Percentiles rank a stretch among this genome's conserved stretches.
phyloP scores from a whole-genome alignment of 768 basidiomycete species.

The Tulasnella sp. region DNA sequence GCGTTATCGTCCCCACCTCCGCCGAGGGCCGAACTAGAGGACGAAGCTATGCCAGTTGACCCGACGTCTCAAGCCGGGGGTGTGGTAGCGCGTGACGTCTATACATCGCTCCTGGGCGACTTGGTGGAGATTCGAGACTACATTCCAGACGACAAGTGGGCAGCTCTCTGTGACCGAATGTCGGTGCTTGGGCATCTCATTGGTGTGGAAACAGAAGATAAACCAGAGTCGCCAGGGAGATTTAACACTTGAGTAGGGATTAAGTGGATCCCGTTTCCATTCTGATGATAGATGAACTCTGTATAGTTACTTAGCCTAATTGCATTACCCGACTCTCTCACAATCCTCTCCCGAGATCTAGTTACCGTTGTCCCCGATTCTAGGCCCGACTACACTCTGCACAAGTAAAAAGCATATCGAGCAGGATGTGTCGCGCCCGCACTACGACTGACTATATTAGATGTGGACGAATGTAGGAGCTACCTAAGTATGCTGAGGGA shows the following conservation, averaged over 20 bases:
- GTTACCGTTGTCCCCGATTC: background rate
- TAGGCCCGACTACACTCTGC: background rate
- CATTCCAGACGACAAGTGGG: background rate
- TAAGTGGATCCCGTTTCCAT: background rate
- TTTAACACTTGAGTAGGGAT: background rate
- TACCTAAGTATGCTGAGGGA: background rate
- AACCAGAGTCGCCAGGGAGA: background rate
- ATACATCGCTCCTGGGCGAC: background rate
- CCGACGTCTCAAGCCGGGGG: too few relatives aligned
- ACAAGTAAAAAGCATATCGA: background rate
- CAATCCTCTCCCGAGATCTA: background rate
- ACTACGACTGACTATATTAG: constrained; percentile 15
- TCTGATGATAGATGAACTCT: background rate
- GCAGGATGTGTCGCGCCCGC: constrained; percentile 12
- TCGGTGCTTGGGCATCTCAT: background rate
- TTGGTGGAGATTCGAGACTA: background rate
- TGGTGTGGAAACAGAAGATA: background rate
- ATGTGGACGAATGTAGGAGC: constrained; percentile 8
- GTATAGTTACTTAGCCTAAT: background rate
- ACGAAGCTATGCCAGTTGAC: too few relatives aligned
- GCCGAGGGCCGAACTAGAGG: background rate
- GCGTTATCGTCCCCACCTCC: background rate
- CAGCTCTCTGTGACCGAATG: background rate
- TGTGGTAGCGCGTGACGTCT: background rate
- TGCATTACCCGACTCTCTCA: background rate